Evolutionary conservation across 2,329 filamentous ascomycete genomes (phyloP).

Genomic region (Fusarium heterosporum): DNA sequence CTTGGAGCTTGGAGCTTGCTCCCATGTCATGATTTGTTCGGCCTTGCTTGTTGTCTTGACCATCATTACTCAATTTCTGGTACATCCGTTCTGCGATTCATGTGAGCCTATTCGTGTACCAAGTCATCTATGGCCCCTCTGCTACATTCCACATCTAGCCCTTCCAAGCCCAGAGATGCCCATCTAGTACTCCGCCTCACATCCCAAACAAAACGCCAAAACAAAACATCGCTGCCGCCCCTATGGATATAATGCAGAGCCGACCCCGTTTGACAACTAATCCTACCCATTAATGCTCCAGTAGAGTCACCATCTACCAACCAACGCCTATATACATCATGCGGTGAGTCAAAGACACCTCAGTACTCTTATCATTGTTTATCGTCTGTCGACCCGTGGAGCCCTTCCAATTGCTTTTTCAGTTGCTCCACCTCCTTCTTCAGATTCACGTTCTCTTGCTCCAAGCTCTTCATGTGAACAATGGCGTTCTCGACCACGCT

Average conservation of each 20-base stretch:
- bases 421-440: slow-evolving; percentile 67
- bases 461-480: slow-evolving; percentile 89
- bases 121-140: slow-evolving; percentile 9
- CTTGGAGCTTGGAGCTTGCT: slow-evolving; percentile 3
- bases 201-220: slow-evolving; percentile 27
- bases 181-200: slow-evolving; percentile 33
- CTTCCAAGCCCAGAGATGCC: slow-evolving; percentile 20
- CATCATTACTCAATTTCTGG: slow-evolving; percentile 26
- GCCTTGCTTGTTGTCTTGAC: slow-evolving; percentile 11
- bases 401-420: slow-evolving; percentile 49
- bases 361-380: slow-evolving; percentile 22
- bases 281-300: slow-evolving; percentile 26
- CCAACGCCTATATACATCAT: slow-evolving; percentile 4
- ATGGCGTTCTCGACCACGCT: slow-evolving; percentile 98
- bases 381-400: slow-evolving; percentile 32
- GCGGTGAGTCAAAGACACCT: not conserved
- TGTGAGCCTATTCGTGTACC: slow-evolving; percentile 13
- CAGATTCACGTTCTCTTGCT: slow-evolving; percentile 76
- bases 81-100: slow-evolving; percentile 31
- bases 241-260: slow-evolving; percentile 16
- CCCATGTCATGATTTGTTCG: slow-evolving; percentile 19
- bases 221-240: slow-evolving; percentile 36
- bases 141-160: slow-evolving; percentile 18
- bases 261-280: slow-evolving; percentile 20
- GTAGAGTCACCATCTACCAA: not conserved